Evolutionary conservation across 2,329 filamentous ascomycete species (phyloP), one percentile per base, ranked within the genome.

Genomic region (Xylariaceae sp.): DNA sequence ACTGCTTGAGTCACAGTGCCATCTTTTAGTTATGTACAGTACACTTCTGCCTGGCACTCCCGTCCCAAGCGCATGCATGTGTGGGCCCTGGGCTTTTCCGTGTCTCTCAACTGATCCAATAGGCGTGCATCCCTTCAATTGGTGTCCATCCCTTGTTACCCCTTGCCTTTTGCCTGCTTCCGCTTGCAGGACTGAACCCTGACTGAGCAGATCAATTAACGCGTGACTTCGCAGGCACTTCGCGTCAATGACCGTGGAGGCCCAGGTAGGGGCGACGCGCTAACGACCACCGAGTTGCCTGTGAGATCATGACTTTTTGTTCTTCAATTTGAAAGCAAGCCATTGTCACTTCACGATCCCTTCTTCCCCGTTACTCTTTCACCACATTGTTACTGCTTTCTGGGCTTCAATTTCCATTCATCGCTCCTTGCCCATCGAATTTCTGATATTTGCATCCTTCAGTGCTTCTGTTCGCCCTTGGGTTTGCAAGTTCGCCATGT

Each of bases 141-240:
- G 5, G 34, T 28, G 4, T 28, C 22, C 22, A 28, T 28, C 22
- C 22, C 22, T 28, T 28, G 22, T 7, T 7, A 28, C 7, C 22
- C 22, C 22, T 28, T 28, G 22, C 4, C 22, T 7, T 7, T 28
- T 28, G 22, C 22, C 7, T 28, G 22, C 22, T 28, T 28, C 45
- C 45, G 40, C 36, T 43, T 47, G 31, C 51, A 43, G 50, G 28
- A 42, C 17, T 28, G 31, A 10, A 18, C 22, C 22, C 10, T 14
- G 28, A 16, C 18, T 50, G 51, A 52, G 49, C 51, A 57, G 53
- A 48, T 42, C 55, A 65, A 54, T 68, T 64, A 60, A 67, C 66
- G 65, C 66, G 65, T 68, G 66, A 66, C 61, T 60, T 54, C 65
- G 65, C 53, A 59, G 45, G 43, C 22, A 47, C 48, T 56, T 68